Base-by-base conservation (phyloP, 2,329 filamentous ascomycete species). In the Fusarium sp. region DNA sequence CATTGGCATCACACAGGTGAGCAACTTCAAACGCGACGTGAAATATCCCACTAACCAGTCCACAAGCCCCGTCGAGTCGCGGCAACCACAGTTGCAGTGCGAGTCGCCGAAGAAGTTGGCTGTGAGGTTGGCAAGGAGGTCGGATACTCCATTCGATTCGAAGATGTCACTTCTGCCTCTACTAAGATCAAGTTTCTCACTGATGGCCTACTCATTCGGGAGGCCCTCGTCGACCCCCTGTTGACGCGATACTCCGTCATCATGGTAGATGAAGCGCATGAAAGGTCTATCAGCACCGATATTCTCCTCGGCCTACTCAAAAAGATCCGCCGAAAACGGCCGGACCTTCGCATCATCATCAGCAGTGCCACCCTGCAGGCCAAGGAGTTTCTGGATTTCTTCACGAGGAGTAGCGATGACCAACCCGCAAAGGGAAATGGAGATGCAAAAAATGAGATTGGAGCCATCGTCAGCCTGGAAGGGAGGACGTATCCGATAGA, bases 181-280 rank as follows among this genome's bases (percentile, higher is more conserved):
- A 99, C 96, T 1, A 88, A 88, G 57, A 95, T 99, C 81, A 97
- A 99, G 78, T 98, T 98, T 76, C 82, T 98, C 68, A 99, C 95
- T 0, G 96, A 99, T 81, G 95, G 95, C 0, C 84, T 99, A 53
- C 85, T 99, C 31, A 88, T 99, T 58, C 86, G 95, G 74, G 96
- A 99, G 80, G 96, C 95, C 27, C 85, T 99, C 4, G 92, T 97
- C 4, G 96, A 99, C 79, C 96, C 96, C 11, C 81, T 98, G 4
- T 81, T 99, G 34, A 96, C 92, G 18, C 87, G 93, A 10, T 99
- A 99, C 78, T 96, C 93, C 0, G 91, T 97, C 46, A 93, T 99
- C 73, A 97, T 99, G 93, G 91, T 99, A 7, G 96, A 99, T 77
- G 95, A 98, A 80, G 96, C 95, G 6, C 96, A 99, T 77, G 95